Evolutionary conservation across 1,284 basidiomycete genomes (phyloP).

Genomic region (Coriolopsis trogii): DNA sequence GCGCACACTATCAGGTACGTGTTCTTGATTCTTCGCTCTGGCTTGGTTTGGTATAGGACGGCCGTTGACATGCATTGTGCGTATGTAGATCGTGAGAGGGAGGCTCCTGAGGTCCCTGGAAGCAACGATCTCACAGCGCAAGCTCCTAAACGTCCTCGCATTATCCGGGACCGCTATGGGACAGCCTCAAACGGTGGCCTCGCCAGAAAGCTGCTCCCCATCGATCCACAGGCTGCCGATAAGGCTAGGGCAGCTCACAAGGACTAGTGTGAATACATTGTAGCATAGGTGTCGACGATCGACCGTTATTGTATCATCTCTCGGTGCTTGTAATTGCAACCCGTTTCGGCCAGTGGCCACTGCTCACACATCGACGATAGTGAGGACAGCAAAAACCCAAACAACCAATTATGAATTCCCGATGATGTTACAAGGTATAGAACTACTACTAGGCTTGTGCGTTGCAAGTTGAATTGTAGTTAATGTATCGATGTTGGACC

Average conservation of each 20-base stretch:
- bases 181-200: conserved; percentile 39
- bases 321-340: conserved; percentile 11
- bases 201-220: conserved; percentile 60
- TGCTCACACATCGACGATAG: not conserved
- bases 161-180: conserved; percentile 47
- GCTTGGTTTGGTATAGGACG: not conserved
- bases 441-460: conserved; percentile 1
- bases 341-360: not conserved
- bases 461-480: conserved; percentile 32
- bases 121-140: conserved; percentile 27
- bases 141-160: conserved; percentile 39
- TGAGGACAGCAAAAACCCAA: not conserved
- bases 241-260: conserved; percentile 53
- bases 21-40: not conserved
- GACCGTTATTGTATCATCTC: conserved; percentile 25
- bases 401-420: not conserved
- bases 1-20: conserved; percentile 66
- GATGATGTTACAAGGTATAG: conserved; percentile 10
- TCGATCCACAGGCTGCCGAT: conserved; percentile 60
- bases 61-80: not conserved
- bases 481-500: conserved; percentile 20
- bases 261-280: conserved; percentile 36
- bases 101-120: conserved; percentile 33
- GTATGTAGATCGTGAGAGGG: conserved; percentile 53
- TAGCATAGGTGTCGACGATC: conserved; percentile 25